phyloP scores from a whole-genome alignment of 345 rosid species.

The Rhodamnia rubescens region DNA sequence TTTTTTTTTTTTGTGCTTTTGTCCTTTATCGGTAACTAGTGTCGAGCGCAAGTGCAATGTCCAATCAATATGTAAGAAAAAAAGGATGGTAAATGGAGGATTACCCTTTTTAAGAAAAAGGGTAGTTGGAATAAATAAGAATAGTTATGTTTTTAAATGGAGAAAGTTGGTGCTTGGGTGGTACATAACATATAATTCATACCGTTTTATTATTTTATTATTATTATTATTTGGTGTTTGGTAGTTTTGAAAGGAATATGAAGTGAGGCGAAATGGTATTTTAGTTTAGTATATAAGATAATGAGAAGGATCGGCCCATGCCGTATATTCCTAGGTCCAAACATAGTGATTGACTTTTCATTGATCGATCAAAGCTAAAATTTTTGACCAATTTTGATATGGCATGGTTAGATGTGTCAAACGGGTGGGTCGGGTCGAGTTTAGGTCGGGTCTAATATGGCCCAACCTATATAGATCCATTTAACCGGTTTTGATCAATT shows the following conservation, averaged over 20 bases:
- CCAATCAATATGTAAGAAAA: neutral
- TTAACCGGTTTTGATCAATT: too few relatives aligned
- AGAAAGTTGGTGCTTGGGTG: neutral
- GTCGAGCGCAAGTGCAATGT: neutral
- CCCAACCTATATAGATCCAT: too few relatives aligned
- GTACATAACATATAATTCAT: neutral
- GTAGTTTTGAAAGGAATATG: neutral
- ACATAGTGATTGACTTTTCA: neutral
- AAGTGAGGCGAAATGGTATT: neutral
- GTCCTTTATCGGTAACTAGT: neutral
- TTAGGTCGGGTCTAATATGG: too few relatives aligned
- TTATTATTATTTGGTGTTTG: neutral
- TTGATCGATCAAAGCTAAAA: neutral
- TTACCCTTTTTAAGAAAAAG: neutral
- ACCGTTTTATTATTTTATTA: neutral
- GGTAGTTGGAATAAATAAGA: neutral
- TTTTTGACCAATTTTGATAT: neutral
- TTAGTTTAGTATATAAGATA: neutral
- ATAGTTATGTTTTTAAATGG: neutral
- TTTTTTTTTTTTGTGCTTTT: too few relatives aligned
- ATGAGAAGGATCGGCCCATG: neutral
- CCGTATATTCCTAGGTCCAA: neutral
- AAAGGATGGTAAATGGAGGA: neutral
- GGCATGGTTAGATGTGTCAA: too few relatives aligned
- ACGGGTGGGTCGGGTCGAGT: too few relatives aligned